These are phyloP conservation scores for Alternaria hordeiaustralica DNA, from an alignment of 2,329 filamentous ascomycete genomes.

Conservation along the genomic window DNA sequence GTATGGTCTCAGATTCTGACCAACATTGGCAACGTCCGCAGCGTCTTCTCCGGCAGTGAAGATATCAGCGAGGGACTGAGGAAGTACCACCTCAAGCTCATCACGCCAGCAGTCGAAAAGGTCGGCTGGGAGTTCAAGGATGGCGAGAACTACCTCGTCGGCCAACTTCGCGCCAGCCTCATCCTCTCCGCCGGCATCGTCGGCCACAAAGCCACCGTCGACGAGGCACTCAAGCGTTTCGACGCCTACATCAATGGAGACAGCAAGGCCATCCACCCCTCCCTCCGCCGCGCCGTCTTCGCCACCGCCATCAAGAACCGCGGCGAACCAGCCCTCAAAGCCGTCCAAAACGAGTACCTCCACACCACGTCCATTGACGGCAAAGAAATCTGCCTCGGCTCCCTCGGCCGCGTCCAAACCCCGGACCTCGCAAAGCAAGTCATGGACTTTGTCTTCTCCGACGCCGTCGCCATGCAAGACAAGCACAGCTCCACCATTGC, in stretches of 20 bases:
- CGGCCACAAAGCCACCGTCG: conserved; percentile 74
- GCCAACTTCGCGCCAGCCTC: conserved; percentile 82
- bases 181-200: conserved; percentile 76
- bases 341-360: conserved; percentile 84
- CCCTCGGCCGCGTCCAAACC: conserved; percentile 77
- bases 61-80: conserved; percentile 74
- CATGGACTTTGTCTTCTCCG: conserved; percentile 79
- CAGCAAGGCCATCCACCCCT: conserved; percentile 76
- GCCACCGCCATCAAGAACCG: conserved; percentile 78
- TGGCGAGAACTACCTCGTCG: conserved; percentile 79
- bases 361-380: conserved; percentile 86
- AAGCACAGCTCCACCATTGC: conserved; percentile 80
- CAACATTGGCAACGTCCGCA: conserved; percentile 77
- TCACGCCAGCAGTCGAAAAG: conserved; percentile 75
- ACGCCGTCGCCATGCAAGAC: conserved; percentile 84
- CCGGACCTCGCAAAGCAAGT: conserved; percentile 70
- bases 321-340: conserved; percentile 70
- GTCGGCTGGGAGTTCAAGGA: conserved; percentile 86
- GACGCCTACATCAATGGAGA: conserved; percentile 74
- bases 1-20: conserved; percentile 88
- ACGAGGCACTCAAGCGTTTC: conserved; percentile 81
- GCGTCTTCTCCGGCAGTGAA: conserved; percentile 82
- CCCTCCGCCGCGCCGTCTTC: conserved; percentile 81
- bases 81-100: conserved; percentile 78
- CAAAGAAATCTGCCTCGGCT: conserved; percentile 81